These are phyloP conservation scores for Aspergillus ellipticus DNA, from an alignment of 495 filamentous ascomycete species.

Conservation along the genomic window DNA sequence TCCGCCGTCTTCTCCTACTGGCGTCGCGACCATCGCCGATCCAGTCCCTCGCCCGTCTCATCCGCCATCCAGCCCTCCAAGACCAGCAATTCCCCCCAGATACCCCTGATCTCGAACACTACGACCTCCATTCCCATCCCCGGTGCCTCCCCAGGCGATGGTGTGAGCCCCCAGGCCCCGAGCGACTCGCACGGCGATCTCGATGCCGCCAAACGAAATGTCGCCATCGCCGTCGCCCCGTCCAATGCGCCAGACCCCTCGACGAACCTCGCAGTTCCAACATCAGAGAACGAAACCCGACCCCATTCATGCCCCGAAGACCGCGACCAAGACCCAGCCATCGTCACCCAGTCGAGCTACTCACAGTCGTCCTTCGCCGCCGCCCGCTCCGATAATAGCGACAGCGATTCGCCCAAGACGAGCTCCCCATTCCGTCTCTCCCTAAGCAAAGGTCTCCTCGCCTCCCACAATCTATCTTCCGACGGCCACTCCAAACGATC, in stretches of 20 bases:
- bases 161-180: conserved; percentile 13
- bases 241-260: conserved; percentile 29
- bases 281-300: conserved; percentile 23
- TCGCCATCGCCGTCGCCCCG: conserved; percentile 17
- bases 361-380: conserved; percentile 25
- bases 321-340: conserved; percentile 18
- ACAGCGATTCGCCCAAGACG: conserved; percentile 31
- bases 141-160: conserved; percentile 14
- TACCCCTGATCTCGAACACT: conserved; percentile 32
- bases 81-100: conserved; percentile 31
- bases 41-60: conserved; percentile 33
- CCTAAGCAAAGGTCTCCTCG: conserved; percentile 29
- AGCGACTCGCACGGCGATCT: conserved; percentile 22
- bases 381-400: conserved; percentile 24
- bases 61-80: conserved; percentile 23
- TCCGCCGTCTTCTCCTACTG: conserved; percentile 49
- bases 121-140: conserved; percentile 23
- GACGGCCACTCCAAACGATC: conserved; percentile 29
- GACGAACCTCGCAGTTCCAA: conserved; percentile 25
- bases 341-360: conserved; percentile 27
- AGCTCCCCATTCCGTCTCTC: conserved; percentile 38
- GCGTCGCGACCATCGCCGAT: conserved; percentile 46
- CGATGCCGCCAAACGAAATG: conserved; percentile 25
- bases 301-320: conserved; percentile 39
- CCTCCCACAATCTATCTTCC: conserved; percentile 15